Percentiles rank a stretch among this genome's conserved stretches.
Evolutionary conservation across 2,329 filamentous ascomycete species (phyloP).

Genomic region (Seiridium cupressi): DNA sequence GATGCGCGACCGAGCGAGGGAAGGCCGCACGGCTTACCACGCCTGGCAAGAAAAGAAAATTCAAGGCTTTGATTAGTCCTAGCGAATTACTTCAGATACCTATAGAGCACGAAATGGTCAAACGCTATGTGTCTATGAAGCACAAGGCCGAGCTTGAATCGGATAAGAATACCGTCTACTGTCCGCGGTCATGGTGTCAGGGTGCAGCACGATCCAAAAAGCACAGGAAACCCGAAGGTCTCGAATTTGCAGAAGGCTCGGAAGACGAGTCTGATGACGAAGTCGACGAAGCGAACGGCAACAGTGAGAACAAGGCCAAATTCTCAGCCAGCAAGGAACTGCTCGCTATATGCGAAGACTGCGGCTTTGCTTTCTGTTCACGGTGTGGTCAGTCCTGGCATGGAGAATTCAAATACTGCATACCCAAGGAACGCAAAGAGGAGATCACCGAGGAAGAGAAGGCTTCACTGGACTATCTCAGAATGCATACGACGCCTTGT

Average conservation of each 20-base stretch:
- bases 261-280: constrained; percentile 50
- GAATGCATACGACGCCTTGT: constrained; percentile 79
- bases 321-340: constrained; percentile 47
- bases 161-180: constrained; percentile 90
- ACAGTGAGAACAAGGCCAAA: constrained; percentile 16
- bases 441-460: constrained; percentile 83
- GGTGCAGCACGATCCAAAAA: constrained; percentile 77
- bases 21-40: constrained; percentile 26
- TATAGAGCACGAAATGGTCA: constrained; percentile 67
- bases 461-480: constrained; percentile 81
- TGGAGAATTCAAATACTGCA: constrained; percentile 74
- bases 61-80: constrained; percentile 70
- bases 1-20: constrained; percentile 67
- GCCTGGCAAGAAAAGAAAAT: constrained; percentile 52
- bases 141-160: constrained; percentile 91
- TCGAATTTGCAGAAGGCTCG: constrained; percentile 57
- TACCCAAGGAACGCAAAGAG: constrained; percentile 61
- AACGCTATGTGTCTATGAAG: constrained; percentile 85
- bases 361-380: constrained; percentile 82
- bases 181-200: constrained; percentile 88
- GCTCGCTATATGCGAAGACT: constrained; percentile 84
- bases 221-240: constrained; percentile 68
- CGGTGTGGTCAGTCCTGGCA: constrained; percentile 80
- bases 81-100: constrained; percentile 81
- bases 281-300: constrained; percentile 43